A percentile compares a stretch with the other conserved stretches of the same genome.
Evolutionary conservation across 257 asterid species (phyloP).

Genomic region (Nicotiana sylvestris): DNA sequence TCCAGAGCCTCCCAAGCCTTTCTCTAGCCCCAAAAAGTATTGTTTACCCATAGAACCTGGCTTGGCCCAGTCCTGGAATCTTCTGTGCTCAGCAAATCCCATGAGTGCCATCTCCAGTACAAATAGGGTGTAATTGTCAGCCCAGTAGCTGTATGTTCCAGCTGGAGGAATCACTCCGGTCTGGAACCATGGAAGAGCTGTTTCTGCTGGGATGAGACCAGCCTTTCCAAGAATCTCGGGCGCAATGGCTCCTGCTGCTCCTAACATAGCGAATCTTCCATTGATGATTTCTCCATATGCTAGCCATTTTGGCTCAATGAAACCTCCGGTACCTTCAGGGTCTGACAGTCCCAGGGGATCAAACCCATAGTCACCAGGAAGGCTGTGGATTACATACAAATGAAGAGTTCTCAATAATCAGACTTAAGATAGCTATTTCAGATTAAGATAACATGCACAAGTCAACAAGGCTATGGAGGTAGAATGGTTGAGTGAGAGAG

Average conservation of each 20-base stretch:
- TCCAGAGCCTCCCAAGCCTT: constrained; percentile 70
- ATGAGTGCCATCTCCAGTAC: constrained; percentile 83
- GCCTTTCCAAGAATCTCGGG: constrained; percentile 84
- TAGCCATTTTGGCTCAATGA: constrained; percentile 91
- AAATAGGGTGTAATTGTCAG: constrained; percentile 70
- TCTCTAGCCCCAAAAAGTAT: constrained; percentile 79
- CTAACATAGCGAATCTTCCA: constrained; percentile 87
- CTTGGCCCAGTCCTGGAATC: constrained; percentile 78
- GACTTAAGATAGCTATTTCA: background rate
- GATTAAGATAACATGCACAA: background rate
- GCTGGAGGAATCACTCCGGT: constrained; percentile 94
- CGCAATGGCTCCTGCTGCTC: constrained; percentile 74
- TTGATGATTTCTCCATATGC: constrained; percentile 89
- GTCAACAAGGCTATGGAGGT: background rate
- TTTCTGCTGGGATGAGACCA: constrained; percentile 72
- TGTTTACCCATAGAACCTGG: constrained; percentile 93
- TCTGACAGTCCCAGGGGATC: constrained; percentile 93
- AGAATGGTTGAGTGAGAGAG: background rate
- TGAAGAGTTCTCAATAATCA: background rate
- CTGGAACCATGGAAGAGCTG: constrained; percentile 93
- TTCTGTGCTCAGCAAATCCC: constrained; percentile 95
- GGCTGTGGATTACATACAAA: constrained; percentile 56
- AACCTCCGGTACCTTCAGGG: constrained; percentile 93
- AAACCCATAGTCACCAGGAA: constrained; percentile 92
- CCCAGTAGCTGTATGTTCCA: constrained; percentile 90